Conservation (phyloP, 345 rosid species). For the Heritiera littoralis region DNA sequence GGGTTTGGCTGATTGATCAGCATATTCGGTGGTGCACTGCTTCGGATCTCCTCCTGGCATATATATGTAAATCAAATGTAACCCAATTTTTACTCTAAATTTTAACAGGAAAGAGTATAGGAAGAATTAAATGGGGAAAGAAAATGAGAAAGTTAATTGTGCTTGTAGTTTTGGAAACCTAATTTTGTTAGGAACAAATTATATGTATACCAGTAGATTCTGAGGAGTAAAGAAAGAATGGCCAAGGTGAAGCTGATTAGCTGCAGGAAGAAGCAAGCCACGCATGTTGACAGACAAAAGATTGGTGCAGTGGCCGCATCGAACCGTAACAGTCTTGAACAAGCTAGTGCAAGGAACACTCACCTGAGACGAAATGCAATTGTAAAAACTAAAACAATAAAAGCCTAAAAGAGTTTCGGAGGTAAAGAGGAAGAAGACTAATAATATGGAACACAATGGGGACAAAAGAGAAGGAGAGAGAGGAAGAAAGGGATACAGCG, state of each 20-base stretch:
- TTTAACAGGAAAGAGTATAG: not conserved
- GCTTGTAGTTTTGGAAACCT: not conserved
- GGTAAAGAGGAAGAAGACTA: not conserved
- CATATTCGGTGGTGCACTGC: conserved; percentile 63
- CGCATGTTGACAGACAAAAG: conserved; percentile 86
- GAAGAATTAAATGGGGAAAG: not conserved
- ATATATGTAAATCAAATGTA: not conserved
- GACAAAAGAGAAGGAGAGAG: conserved; percentile 13
- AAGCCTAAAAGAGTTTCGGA: not conserved
- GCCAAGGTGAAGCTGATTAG: conserved; percentile 76
- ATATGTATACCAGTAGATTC: conserved; percentile 55
- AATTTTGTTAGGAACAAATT: not conserved
- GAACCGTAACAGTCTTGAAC: conserved; percentile 92
- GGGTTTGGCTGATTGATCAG: conserved; percentile 61
- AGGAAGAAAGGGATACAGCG: conserved; percentile 51
- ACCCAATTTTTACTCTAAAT: not conserved
- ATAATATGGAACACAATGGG: conserved; percentile 16
- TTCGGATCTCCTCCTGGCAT: conserved; percentile 81
- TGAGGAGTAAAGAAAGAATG: conserved; percentile 75
- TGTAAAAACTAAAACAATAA: not conserved
- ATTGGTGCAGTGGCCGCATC: conserved; percentile 95
- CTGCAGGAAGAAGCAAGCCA: conserved; percentile 59
- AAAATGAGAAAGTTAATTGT: not conserved
- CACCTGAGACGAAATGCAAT: conserved; percentile 48
- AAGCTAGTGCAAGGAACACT: conserved; percentile 95